phyloP scores from a whole-genome alignment of 441 rosid genomes.

The Populus hybrid region DNA sequence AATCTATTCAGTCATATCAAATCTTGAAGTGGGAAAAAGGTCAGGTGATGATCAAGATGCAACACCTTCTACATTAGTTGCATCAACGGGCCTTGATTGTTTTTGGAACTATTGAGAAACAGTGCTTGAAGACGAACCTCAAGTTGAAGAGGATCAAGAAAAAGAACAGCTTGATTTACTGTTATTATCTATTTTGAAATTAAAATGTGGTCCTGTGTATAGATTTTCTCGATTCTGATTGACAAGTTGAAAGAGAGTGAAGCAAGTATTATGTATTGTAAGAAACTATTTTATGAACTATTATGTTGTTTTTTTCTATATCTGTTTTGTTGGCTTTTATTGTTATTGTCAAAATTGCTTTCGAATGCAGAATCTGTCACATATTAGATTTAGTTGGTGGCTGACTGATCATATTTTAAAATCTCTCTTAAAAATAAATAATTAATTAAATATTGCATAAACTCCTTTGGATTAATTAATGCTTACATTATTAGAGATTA shows the following conservation, averaged over 20 bases:
- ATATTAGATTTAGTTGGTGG: slow-evolving; percentile 47
- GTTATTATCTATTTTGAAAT: slow-evolving; percentile 6
- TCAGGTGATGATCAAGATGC: slow-evolving; percentile 42
- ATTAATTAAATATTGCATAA: neutral
- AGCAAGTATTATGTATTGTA: slow-evolving; percentile 30
- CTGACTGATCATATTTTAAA: slow-evolving; percentile 28
- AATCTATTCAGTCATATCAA: slow-evolving; percentile 45
- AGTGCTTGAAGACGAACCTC: slow-evolving; percentile 5
- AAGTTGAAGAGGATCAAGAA: slow-evolving; percentile 6
- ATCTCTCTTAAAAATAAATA: neutral
- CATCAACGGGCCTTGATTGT: slow-evolving; percentile 47
- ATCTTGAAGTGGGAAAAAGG: slow-evolving; percentile 42
- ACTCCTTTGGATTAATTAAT: slow-evolving; percentile 5
- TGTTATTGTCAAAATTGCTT: slow-evolving; percentile 16
- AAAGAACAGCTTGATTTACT: slow-evolving; percentile 10
- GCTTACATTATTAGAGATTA: slow-evolving; percentile 32
- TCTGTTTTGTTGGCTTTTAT: slow-evolving; percentile 1
- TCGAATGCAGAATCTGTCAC: slow-evolving; percentile 23
- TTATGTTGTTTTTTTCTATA: neutral
- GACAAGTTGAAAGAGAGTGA: slow-evolving; percentile 24
- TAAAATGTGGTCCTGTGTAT: slow-evolving; percentile 33
- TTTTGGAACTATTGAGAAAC: slow-evolving; percentile 55
- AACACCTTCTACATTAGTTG: slow-evolving; percentile 55
- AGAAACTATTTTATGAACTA: slow-evolving; percentile 12
- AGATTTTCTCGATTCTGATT: slow-evolving; percentile 29